Evolutionary conservation across 208 protist genomes (phyloP), one percentile per base, ranked within the genome.

Genomic region (Crithidia acanthocephali): DNA sequence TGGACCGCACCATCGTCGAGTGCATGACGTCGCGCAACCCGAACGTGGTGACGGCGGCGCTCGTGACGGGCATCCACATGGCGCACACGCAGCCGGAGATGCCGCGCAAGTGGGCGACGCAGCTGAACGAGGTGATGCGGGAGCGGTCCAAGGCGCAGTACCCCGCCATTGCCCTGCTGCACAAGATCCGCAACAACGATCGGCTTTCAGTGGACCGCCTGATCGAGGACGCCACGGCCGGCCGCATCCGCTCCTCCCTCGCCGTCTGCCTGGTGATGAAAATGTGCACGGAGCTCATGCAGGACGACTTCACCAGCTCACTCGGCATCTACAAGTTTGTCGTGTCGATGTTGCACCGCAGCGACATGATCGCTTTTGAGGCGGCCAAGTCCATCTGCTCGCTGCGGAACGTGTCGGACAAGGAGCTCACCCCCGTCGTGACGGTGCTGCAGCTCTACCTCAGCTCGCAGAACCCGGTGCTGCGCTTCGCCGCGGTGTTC

Each of bases 1-100:
- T 99, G 60, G 98, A 99, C 63, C 91, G 98, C 60, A 99, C 98
- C 75, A 93, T 99, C 44, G 97, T 98, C 62, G 98, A 99, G 84
- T 87, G 90, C 50, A 93, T 99, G 73, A 99, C 98, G 13, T 98
- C 99, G 50, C 90, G 87, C 52, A 97, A 98, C 80, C 85, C 91
- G 23, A 88, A 87, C 47, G 98, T 99, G 13, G 90, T 98, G 13
- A 97, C 86, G 42, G 93, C 98, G 15, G 98, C 99, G n/a, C 81
- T 99, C 1, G 95, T 99, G n/a, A 99, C 98, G 0, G 97, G 94
- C 64, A 89, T 98, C 25, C 98, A 99, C 85, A 93, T 99, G 59
- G 90, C 98, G 20, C 69, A 89, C 58, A 79, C 55, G 15, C 70
- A 91, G 58, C 76, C 81, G 18, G 93, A 97, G 18, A 84, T 98